Conservation (phyloP, 192 early-diverging fungal species). For the Coemansia sp. region DNA sequence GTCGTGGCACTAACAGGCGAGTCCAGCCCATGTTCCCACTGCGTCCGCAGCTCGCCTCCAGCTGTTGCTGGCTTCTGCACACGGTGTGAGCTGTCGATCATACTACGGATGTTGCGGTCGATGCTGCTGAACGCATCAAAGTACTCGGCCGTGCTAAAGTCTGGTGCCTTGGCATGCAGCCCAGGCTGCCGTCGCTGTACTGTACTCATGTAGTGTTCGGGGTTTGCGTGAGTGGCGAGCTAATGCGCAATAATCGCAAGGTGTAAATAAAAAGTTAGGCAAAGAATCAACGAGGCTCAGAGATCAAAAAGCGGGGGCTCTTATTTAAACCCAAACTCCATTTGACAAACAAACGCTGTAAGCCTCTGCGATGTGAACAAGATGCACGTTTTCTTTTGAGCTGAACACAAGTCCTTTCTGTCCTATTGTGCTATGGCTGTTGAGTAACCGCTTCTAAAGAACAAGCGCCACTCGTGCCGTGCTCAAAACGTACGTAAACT, state of each 20-base stretch:
- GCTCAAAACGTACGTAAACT: no score
- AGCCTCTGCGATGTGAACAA: no score
- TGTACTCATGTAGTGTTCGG: neutral
- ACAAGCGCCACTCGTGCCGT: no score
- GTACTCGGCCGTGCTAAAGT: constrained; percentile 27
- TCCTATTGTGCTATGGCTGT: no score
- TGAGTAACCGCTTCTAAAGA: no score
- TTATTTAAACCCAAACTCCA: neutral
- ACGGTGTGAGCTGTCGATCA: constrained; percentile 17
- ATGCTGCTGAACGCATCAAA: constrained; percentile 35
- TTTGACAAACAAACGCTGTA: no score
- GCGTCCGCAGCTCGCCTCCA: neutral
- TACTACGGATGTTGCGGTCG: constrained; percentile 36
- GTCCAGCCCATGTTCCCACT: neutral
- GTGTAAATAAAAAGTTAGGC: constrained; percentile 5
- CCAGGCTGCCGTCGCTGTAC: neutral
- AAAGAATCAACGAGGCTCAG: constrained; percentile 5
- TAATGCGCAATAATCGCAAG: neutral
- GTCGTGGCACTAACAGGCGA: constrained; percentile 2
- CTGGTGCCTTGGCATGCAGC: neutral
- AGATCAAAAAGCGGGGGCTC: neutral
- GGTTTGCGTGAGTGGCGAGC: neutral
- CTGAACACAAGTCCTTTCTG: no score
- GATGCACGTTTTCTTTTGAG: no score
- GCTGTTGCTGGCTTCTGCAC: neutral